These are phyloP conservation scores for Cordyceps cicadae DNA, from an alignment of 2,329 filamentous ascomycete species.

Conservation along the genomic window DNA sequence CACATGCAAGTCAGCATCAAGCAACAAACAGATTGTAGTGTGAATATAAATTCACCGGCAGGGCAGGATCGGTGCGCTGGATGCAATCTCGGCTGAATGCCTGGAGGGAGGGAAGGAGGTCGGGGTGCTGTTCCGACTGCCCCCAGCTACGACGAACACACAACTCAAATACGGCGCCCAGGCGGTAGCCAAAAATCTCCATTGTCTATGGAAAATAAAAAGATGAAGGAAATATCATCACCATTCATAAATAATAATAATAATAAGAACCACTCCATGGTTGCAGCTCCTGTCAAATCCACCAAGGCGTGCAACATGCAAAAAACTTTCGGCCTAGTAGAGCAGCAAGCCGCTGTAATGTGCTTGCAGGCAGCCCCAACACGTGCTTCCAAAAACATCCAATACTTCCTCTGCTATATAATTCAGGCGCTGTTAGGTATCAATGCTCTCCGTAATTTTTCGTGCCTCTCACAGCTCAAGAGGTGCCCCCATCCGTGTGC, in stretches of 20 bases:
- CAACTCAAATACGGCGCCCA: not conserved
- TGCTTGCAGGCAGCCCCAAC: constrained; percentile 1
- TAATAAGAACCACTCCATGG: constrained; percentile 3
- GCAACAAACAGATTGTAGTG: not conserved
- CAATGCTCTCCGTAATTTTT: constrained; percentile 8
- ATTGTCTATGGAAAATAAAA: constrained; percentile 9
- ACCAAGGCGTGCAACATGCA: constrained; percentile 9
- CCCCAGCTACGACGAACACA: not conserved
- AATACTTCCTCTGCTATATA: constrained; percentile 1
- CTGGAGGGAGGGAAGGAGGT: not conserved
- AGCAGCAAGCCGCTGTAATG: not conserved
- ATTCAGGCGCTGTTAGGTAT: constrained; percentile 11
- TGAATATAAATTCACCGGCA: too few relatives aligned
- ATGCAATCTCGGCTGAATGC: not conserved
- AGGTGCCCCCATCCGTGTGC: not conserved
- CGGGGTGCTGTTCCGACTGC: not conserved
- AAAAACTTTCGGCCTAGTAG: not conserved
- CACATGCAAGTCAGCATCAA: not conserved
- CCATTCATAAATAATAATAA: constrained; percentile 6
- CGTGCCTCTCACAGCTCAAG: not conserved
- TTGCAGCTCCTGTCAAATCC: constrained; percentile 5
- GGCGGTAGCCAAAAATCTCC: not conserved
- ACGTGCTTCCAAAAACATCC: not conserved
- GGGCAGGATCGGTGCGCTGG: not conserved
- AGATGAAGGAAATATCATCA: constrained; percentile 6